Percentiles rank a stretch among this genome's conserved stretches.
Conservation (phyloP, 345 rosid species). For the Gossypium rotundifolium region DNA sequence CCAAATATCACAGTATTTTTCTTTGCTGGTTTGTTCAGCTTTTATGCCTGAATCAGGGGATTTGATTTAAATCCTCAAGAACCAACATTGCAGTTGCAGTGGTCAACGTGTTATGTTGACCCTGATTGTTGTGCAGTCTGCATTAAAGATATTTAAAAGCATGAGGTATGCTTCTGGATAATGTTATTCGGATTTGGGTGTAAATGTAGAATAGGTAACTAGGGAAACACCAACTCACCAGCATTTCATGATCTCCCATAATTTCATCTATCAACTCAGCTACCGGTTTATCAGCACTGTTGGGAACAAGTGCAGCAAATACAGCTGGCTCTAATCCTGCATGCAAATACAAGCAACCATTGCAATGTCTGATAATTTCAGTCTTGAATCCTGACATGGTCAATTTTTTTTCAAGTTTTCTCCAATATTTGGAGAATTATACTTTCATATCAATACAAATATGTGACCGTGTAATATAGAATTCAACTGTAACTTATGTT, state of each 20-base stretch:
- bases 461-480: not conserved
- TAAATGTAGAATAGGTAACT: not conserved
- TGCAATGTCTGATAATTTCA: not conserved
- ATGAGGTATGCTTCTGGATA: not conserved
- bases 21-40: not conserved
- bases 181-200: not conserved
- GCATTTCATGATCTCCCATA: conserved; percentile 85
- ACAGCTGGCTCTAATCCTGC: conserved; percentile 47
- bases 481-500: not conserved
- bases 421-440: too few relatives aligned
- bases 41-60: not conserved
- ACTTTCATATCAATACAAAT: not conserved
- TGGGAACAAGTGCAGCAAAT: conserved; percentile 85
- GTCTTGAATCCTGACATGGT: too few relatives aligned
- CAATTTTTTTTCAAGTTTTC: too few relatives aligned
- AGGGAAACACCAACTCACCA: conserved; percentile 43
- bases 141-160: not conserved
- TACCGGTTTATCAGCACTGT: conserved; percentile 68
- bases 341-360: not conserved
- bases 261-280: conserved; percentile 69
- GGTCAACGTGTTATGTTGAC: not conserved
- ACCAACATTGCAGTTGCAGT: not conserved
- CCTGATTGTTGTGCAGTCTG: not conserved
- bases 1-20: not conserved
- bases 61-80: not conserved